These are phyloP conservation scores for Golubevia sp. DNA, from an alignment of 1,284 basidiomycete species.

Conservation along the genomic window DNA sequence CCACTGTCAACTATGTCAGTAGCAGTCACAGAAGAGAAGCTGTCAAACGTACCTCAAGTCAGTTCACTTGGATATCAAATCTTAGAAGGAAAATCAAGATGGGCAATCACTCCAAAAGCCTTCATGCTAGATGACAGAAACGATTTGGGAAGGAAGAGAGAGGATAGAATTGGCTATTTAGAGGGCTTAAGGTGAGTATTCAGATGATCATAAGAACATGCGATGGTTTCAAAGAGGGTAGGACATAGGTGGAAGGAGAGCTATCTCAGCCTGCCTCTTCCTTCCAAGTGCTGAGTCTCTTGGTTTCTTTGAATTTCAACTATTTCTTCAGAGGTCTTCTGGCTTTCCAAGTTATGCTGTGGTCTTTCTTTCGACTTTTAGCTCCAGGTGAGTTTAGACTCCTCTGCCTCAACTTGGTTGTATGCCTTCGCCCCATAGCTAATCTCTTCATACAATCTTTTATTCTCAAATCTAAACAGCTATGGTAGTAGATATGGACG, in stretches of 20 bases:
- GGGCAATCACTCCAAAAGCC: slow-evolving; percentile 15
- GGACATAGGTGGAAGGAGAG: no score
- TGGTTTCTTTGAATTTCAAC: no score
- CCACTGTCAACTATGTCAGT: no score
- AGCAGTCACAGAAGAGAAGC: no score
- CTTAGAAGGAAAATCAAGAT: slow-evolving; percentile 15
- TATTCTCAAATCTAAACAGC: slow-evolving; percentile 7
- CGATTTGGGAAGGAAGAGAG: slow-evolving; percentile 20
- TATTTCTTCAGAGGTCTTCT: slow-evolving; percentile 22
- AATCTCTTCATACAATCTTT: not conserved
- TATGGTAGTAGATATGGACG: slow-evolving; percentile 28
- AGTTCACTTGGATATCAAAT: slow-evolving; percentile 14
- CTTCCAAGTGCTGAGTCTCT: no score
- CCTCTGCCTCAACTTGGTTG: not conserved
- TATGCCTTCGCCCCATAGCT: not conserved
- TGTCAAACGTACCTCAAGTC: not conserved
- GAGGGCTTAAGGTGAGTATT: slow-evolving; percentile 14
- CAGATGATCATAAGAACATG: no score
- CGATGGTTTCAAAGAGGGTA: no score
- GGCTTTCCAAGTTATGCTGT: slow-evolving; percentile 32
- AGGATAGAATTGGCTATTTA: slow-evolving; percentile 15
- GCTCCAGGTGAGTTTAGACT: slow-evolving; percentile 18
- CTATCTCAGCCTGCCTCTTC: no score
- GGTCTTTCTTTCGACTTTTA: slow-evolving; percentile 43
- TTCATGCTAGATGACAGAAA: slow-evolving; percentile 16